A percentile compares a stretch with the other conserved stretches of the same genome.
phyloP scores from a whole-genome alignment of 1,284 basidiomycete genomes.

The Leccinum fuscescens region DNA sequence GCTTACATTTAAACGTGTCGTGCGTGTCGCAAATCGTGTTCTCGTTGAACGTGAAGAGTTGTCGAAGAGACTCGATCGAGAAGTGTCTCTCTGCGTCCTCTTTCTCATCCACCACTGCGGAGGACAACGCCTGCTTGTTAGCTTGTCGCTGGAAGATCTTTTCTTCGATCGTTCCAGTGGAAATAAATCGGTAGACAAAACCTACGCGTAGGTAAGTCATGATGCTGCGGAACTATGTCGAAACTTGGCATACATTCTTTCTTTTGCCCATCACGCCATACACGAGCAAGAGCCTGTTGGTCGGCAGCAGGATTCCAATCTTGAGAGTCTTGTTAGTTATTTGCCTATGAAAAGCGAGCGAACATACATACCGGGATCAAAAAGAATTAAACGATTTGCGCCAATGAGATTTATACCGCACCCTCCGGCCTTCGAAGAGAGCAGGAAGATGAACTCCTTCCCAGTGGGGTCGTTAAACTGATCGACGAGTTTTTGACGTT shows the following conservation, averaged over 20 bases:
- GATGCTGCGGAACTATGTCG: too few relatives aligned
- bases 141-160: conserved; percentile 98
- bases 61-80: conserved; percentile 84
- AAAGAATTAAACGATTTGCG: conserved; percentile 92
- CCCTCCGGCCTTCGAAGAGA: conserved; percentile 96
- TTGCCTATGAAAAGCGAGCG: not conserved
- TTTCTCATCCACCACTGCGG: conserved; percentile 96
- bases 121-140: conserved; percentile 94
- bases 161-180: conserved; percentile 70
- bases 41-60: conserved; percentile 92
- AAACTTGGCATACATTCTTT: conserved; percentile 45
- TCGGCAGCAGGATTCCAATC: conserved; percentile 99
- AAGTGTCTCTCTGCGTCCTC: conserved; percentile 96
- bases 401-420: conserved; percentile 99
- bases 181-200: too few relatives aligned
- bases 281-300: conserved; percentile 96
- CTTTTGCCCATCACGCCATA: conserved; percentile 99
- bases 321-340: conserved; percentile 31
- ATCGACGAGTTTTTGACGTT: conserved; percentile 96
- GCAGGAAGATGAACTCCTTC: conserved; percentile 93
- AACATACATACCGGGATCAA: conserved; percentile 79
- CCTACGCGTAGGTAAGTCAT: too few relatives aligned
- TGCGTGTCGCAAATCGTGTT: conserved; percentile 91
- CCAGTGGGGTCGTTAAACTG: conserved; percentile 96
- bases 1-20: conserved; percentile 96